Evolutionary conservation across 108 stramenopile genomes (phyloP).

Genomic region (Fragilaria radians): DNA sequence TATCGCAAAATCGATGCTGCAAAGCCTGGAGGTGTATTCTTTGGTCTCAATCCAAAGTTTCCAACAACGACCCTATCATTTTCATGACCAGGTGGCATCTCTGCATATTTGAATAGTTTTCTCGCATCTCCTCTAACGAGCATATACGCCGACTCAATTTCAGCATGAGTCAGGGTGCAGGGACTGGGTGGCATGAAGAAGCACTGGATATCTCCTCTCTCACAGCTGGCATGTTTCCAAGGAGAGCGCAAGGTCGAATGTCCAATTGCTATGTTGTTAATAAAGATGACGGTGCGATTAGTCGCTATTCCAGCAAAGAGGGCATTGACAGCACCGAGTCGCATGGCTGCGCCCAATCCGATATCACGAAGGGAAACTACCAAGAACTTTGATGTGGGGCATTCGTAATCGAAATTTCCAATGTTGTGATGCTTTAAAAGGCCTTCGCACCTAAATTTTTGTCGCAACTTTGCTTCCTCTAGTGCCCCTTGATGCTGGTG

Average conservation of each 20-base stretch:
- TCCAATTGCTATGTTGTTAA: conserved; percentile 23
- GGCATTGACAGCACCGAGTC: conserved; percentile 17
- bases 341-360: conserved; percentile 32
- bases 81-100: background rate
- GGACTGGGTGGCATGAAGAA: conserved; percentile 31
- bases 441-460: background rate
- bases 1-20: background rate
- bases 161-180: conserved; percentile 22
- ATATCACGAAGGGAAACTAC: conserved; percentile 22
- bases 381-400: conserved; percentile 31
- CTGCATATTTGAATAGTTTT: conserved; percentile 17
- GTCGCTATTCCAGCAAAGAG: conserved; percentile 34
- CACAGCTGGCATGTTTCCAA: conserved; percentile 24
- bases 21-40: conserved; percentile 12
- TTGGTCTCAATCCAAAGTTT: conserved; percentile 12
- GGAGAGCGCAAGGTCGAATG: conserved; percentile 14
- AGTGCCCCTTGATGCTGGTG: conserved; percentile 35
- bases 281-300: conserved; percentile 30
- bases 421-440: conserved; percentile 8
- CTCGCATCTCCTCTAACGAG: conserved; percentile 11
- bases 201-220: conserved; percentile 34
- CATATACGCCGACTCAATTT: conserved; percentile 20
- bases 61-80: conserved; percentile 16
- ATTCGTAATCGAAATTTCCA: conserved; percentile 50
- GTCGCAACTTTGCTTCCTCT: conserved; percentile 23